Percentiles rank a stretch among this genome's conserved stretches.
These are phyloP conservation scores for Aspergillus calidoustus DNA, from an alignment of 2,329 filamentous ascomycete genomes.

Conservation along the genomic window DNA sequence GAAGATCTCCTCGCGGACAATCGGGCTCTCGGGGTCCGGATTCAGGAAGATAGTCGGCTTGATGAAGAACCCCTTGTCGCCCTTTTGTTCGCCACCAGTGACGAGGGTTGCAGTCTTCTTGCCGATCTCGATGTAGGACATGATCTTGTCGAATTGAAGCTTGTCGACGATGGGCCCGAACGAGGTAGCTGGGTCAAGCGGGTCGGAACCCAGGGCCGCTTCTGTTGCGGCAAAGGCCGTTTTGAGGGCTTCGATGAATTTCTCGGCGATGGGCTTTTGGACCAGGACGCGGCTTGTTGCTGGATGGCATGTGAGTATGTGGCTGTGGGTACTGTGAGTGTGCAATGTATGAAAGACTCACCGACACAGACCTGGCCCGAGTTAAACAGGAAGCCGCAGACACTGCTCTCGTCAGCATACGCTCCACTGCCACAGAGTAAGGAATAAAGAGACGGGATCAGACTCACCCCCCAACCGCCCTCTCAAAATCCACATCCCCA, in stretches of 20 bases:
- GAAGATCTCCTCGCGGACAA: constrained; percentile 18
- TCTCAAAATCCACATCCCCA: constrained; percentile 34
- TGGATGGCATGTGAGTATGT: background rate
- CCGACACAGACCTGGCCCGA: constrained; percentile 28
- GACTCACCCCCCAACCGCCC: constrained; percentile 24
- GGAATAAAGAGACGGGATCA: background rate
- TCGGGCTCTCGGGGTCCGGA: constrained; percentile 3
- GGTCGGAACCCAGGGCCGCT: constrained; percentile 5
- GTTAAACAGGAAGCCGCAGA: constrained; percentile 23
- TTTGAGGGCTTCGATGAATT: constrained; percentile 22
- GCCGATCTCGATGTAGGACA: constrained; percentile 15
- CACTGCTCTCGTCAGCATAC: background rate
- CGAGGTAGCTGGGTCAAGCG: constrained; percentile 1
- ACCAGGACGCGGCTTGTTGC: constrained; percentile 30
- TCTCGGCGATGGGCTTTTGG: constrained; percentile 24
- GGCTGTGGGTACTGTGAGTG: background rate
- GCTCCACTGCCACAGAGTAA: background rate
- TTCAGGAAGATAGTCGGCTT: constrained; percentile 20
- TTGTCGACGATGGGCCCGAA: constrained; percentile 20
- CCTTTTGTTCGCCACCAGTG: constrained; percentile 14
- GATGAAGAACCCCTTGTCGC: constrained; percentile 13
- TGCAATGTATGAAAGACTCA: background rate
- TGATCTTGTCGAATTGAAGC: constrained; percentile 16
- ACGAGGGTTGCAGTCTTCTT: constrained; percentile 7
- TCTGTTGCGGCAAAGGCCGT: constrained; percentile 10